These are phyloP conservation scores for Torulaspora pretoriensis DNA, from an alignment of 1,139 yeast species.

Conservation along the genomic window DNA sequence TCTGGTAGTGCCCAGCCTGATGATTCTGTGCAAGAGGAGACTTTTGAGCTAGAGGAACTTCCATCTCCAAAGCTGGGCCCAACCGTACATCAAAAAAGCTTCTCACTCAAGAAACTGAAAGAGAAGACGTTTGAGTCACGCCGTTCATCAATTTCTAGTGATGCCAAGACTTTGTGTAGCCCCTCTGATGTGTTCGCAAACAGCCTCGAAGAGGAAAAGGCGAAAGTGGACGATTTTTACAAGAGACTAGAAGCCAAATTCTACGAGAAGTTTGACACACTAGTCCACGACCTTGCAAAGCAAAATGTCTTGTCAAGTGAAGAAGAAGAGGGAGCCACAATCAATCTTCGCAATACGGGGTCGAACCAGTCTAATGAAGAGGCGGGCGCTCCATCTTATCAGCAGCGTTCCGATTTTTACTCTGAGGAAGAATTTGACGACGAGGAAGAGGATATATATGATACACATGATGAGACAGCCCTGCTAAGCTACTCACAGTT, in stretches of 20 bases:
- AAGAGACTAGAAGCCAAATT: constrained; percentile 48
- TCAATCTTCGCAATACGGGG: constrained; percentile 4
- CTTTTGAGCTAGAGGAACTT: constrained; percentile 29
- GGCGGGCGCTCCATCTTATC: constrained; percentile 8
- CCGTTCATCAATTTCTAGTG: constrained; percentile 31
- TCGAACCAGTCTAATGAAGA: constrained; percentile 7
- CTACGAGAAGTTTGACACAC: constrained; percentile 47
- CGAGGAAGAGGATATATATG: constrained; percentile 31
- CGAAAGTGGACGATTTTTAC: constrained; percentile 59
- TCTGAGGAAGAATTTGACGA: constrained; percentile 33
- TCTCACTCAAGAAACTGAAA: constrained; percentile 15
- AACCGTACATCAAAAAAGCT: constrained; percentile 6
- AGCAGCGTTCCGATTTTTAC: constrained; percentile 20
- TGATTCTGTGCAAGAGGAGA: constrained; percentile 28
- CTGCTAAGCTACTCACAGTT: constrained; percentile 38
- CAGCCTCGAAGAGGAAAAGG: constrained; percentile 54
- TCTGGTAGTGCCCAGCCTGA: constrained; percentile 2
- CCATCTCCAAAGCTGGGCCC: constrained; percentile 11
- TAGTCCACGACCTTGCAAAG: constrained; percentile 44
- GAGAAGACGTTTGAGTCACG: constrained; percentile 23
- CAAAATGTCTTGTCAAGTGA: constrained; percentile 22
- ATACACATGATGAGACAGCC: constrained; percentile 38
- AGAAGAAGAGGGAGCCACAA: background rate
- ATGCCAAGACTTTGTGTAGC: constrained; percentile 26
- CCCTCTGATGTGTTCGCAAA: constrained; percentile 44